Conservation (phyloP, 1,139 yeast genomes). For the Nakaseomyces bracarensis region DNA sequence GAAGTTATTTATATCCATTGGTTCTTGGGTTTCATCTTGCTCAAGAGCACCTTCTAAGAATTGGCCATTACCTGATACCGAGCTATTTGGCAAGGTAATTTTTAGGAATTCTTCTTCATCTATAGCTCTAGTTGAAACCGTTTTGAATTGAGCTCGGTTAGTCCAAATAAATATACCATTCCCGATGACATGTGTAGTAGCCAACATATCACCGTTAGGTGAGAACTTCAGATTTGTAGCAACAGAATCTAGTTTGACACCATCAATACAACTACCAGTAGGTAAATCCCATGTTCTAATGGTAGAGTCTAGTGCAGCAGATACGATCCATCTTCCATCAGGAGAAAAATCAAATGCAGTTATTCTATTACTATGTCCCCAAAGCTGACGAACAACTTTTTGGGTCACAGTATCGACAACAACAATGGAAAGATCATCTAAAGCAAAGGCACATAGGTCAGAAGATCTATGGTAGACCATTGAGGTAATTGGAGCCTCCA, state of each 20-base stretch:
- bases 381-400: slow-evolving; percentile 73
- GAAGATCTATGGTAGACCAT: slow-evolving; percentile 74
- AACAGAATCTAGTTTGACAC: slow-evolving; percentile 66
- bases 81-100: slow-evolving; percentile 61
- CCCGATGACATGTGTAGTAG: slow-evolving; percentile 87
- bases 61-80: slow-evolving; percentile 74
- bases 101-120: slow-evolving; percentile 64
- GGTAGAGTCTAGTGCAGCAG: slow-evolving; percentile 77
- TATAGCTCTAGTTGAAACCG: slow-evolving; percentile 63
- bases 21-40: slow-evolving; percentile 24
- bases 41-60: slow-evolving; percentile 71
- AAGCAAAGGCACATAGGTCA: slow-evolving; percentile 74
- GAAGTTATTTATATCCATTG: slow-evolving; percentile 35
- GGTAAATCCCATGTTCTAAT: slow-evolving; percentile 97
- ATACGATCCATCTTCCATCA: slow-evolving; percentile 91
- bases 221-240: slow-evolving; percentile 77
- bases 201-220: slow-evolving; percentile 83
- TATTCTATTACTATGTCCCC: slow-evolving; percentile 86
- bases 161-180: slow-evolving; percentile 93
- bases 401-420: slow-evolving; percentile 77
- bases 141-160: slow-evolving; percentile 72
- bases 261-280: slow-evolving; percentile 95
- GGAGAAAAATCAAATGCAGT: slow-evolving; percentile 88
- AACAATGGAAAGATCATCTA: slow-evolving; percentile 80
- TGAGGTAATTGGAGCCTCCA: slow-evolving; percentile 71